phyloP scores from a whole-genome alignment of 371 early-diverging fungal species.

The Lichtheimia ramosa region DNA sequence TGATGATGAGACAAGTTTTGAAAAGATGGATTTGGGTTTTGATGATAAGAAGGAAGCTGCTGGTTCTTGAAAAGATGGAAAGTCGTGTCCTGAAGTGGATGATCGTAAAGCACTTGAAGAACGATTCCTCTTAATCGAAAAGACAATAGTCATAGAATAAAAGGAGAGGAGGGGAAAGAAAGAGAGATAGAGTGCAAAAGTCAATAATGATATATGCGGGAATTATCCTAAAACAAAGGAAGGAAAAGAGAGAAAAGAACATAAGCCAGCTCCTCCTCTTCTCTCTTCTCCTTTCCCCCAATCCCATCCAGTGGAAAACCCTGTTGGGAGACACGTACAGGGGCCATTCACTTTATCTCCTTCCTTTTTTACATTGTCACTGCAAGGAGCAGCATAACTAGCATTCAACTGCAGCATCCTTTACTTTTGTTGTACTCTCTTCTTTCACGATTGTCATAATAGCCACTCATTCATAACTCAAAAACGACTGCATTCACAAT shows the following conservation, averaged over 20 bases:
- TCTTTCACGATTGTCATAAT: no score
- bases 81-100: no score
- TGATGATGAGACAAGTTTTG: slow-evolving; percentile 2
- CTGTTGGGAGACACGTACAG: no score
- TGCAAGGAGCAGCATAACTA: no score
- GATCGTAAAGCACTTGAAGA: background rate
- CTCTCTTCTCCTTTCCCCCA: background rate
- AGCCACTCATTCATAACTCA: no score
- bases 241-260: background rate
- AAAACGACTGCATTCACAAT: no score
- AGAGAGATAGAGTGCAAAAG: background rate
- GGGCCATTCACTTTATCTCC: no score
- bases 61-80: background rate
- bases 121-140: background rate
- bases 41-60: background rate
- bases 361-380: no score
- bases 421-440: no score
- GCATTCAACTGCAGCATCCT: no score
- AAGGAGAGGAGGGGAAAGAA: background rate
- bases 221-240: background rate
- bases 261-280: background rate
- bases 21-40: slow-evolving; percentile 1
- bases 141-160: background rate
- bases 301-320: no score
- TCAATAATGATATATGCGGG: background rate